Base-by-base conservation (phyloP, 345 rosid genomes). In the Salix caprea region DNA sequence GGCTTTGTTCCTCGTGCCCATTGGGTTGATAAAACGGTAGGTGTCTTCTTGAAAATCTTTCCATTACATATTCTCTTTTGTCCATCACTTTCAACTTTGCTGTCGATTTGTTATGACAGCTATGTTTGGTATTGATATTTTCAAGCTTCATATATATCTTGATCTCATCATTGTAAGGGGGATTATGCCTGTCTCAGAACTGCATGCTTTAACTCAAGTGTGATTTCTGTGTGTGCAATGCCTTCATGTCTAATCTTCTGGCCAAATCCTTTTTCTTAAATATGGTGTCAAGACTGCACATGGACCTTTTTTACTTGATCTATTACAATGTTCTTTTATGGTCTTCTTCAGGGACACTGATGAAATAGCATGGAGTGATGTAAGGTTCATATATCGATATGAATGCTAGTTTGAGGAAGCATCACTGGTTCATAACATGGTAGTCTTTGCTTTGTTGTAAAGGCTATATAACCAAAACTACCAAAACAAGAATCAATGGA, bases 1-100 rank as follows among this genome's bases (percentile, higher is more conserved):
- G 99, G 99, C 67, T 95, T 89, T 48, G 99, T 95, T 28, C 99
- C 99, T 3, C 99, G 98, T 65, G 86, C 79, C 42, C 94, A 91
- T 82, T 90, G 96, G 91, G 61, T 91, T 74, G 92, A 89, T 76
- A 72, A 84, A 66, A 76, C 79, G 84, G 97, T 91, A 90, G 62
- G 87, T 71, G 86, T 71, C 75, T 77, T 52, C 65, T 39, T 21
- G 61, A 54, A 54, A 6, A 7, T 54, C 60, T 54, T 54, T 23
- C 60, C 50, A 54, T 54, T 54, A 6, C 24, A 54, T 54, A 7
- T 54, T 7, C 60, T 19, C 24, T 54, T 54, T 54, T 54, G 23
- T 2, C 60, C 24, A 54, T 54, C 23, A 54, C 60, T 21, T 21
- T 21, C 23, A 54, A 7, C 23, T 54, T 54, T 54, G 24, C 60